These are phyloP conservation scores for Yarrowia sp. DNA, from an alignment of 805 yeast species.

Conservation along the genomic window DNA sequence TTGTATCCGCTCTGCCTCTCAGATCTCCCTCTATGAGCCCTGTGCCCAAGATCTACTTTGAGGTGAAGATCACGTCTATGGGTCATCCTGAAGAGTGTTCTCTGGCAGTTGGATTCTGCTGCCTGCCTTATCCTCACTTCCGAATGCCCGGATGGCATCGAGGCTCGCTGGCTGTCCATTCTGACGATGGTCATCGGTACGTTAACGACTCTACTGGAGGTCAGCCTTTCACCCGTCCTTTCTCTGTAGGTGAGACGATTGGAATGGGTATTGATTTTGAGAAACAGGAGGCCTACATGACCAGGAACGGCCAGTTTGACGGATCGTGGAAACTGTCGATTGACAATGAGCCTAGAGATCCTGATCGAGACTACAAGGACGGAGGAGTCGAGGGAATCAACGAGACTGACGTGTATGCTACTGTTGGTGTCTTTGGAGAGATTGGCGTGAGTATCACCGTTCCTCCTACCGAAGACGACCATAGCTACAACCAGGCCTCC, in stretches of 20 bases:
- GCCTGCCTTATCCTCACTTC: conserved; percentile 47
- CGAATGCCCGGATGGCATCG: conserved; percentile 48
- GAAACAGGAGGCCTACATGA: conserved; percentile 41
- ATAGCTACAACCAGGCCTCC: neutral
- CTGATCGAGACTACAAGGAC: conserved; percentile 41
- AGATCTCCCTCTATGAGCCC: conserved; percentile 40
- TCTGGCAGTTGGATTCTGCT: conserved; percentile 45
- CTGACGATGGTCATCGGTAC: conserved; percentile 47
- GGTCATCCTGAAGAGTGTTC: conserved; percentile 43
- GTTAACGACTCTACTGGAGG: conserved; percentile 45
- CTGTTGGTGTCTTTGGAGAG: conserved; percentile 46
- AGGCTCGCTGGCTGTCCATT: conserved; percentile 47
- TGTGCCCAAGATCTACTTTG: conserved; percentile 43
- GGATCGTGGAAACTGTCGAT: conserved; percentile 45
- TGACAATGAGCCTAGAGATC: conserved; percentile 40
- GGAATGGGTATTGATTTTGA: conserved; percentile 46
- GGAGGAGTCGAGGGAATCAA: conserved; percentile 43
- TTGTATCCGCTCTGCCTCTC: conserved; percentile 42
- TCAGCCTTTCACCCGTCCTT: conserved; percentile 42
- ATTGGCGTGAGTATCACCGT: conserved; percentile 45
- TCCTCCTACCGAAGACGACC: conserved; percentile 31
- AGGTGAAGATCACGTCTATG: conserved; percentile 43
- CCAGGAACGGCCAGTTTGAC: conserved; percentile 43
- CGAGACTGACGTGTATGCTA: conserved; percentile 45
- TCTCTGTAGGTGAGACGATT: conserved; percentile 43